Evolutionary conservation across 352 stramenopile species (phyloP).

Genomic region (Peronospora tabacina): DNA sequence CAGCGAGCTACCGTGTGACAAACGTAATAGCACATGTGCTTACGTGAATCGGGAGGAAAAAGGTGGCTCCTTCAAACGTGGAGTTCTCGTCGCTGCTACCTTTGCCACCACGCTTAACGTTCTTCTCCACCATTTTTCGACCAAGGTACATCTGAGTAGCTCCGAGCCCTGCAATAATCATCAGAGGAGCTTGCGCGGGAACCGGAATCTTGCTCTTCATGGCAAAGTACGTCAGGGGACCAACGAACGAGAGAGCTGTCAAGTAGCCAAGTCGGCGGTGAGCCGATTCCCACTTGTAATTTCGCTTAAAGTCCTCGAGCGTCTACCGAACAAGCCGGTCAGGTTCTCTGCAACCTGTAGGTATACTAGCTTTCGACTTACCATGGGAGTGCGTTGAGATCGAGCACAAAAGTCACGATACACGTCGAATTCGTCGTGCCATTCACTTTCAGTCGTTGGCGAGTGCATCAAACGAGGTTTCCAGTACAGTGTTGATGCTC

Average conservation of each 20-base stretch:
- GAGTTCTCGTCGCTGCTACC: conserved; percentile 12
- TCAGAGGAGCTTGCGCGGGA: conserved; percentile 38
- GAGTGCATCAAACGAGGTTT: conserved; percentile 80
- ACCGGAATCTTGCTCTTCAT: conserved; percentile 58
- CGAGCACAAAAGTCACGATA: conserved; percentile 95
- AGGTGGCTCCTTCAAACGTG: conserved; percentile 28
- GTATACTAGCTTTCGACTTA: conserved; percentile 10
- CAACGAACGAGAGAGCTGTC: conserved; percentile 86
- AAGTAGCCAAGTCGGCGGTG: conserved; percentile 91
- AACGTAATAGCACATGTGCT: conserved; percentile 1
- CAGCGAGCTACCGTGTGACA: neutral
- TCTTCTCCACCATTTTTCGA: conserved; percentile 39
- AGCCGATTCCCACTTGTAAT: conserved; percentile 88
- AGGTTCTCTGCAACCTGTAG: neutral
- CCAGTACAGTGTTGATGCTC: conserved; percentile 94
- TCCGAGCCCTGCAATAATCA: conserved; percentile 32
- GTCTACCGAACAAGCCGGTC: conserved; percentile 38
- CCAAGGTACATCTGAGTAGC: conserved; percentile 47
- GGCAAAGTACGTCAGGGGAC: conserved; percentile 89
- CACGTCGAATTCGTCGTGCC: conserved; percentile 88
- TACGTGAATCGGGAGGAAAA: conserved; percentile 45
- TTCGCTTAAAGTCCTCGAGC: conserved; percentile 94
- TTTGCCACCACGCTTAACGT: conserved; percentile 25
- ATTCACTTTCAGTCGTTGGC: conserved; percentile 84
- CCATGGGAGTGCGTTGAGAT: conserved; percentile 82